These are phyloP conservation scores for Fusarium temperatum DNA, from an alignment of 2,329 filamentous ascomycete species.

Conservation along the genomic window DNA sequence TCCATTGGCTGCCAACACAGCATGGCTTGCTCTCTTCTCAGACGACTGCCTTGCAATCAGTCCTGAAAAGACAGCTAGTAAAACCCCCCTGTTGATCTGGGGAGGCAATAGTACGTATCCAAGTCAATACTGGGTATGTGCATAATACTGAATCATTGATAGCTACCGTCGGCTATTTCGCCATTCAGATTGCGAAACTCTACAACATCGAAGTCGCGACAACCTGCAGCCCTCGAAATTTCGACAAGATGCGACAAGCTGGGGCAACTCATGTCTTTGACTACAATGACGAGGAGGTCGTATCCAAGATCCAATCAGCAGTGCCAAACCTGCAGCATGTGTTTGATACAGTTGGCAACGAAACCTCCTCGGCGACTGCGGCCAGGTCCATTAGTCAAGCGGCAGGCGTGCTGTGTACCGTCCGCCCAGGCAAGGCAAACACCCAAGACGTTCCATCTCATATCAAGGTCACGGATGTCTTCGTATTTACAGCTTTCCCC, in stretches of 20 bases:
- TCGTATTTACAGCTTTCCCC: conserved; percentile 55
- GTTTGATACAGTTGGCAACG: conserved; percentile 54
- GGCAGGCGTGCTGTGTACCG: conserved; percentile 50
- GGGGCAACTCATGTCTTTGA: conserved; percentile 51
- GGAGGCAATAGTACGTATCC: conserved; percentile 49
- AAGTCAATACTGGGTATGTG: too few species aligned
- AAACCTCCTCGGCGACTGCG: conserved; percentile 45
- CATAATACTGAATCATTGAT: not conserved
- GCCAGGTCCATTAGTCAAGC: conserved; percentile 38
- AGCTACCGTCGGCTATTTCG: conserved; percentile 30
- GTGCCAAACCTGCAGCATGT: conserved; percentile 47
- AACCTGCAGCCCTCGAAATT: conserved; percentile 47
- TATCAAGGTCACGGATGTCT: conserved; percentile 51
- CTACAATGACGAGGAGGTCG: conserved; percentile 49
- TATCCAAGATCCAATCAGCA: conserved; percentile 45
- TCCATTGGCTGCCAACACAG: conserved; percentile 49
- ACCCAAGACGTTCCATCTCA: conserved; percentile 47
- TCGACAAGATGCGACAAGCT: conserved; percentile 41
- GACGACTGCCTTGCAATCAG: conserved; percentile 46
- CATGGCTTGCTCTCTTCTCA: conserved; percentile 52
- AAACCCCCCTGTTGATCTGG: conserved; percentile 48
- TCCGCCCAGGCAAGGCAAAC: conserved; percentile 52
- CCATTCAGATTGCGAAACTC: conserved; percentile 46
- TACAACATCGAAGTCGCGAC: conserved; percentile 46
- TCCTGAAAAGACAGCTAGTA: not conserved